Conservation (phyloP, 495 filamentous ascomycete species). For the Parathielavia appendiculata region DNA sequence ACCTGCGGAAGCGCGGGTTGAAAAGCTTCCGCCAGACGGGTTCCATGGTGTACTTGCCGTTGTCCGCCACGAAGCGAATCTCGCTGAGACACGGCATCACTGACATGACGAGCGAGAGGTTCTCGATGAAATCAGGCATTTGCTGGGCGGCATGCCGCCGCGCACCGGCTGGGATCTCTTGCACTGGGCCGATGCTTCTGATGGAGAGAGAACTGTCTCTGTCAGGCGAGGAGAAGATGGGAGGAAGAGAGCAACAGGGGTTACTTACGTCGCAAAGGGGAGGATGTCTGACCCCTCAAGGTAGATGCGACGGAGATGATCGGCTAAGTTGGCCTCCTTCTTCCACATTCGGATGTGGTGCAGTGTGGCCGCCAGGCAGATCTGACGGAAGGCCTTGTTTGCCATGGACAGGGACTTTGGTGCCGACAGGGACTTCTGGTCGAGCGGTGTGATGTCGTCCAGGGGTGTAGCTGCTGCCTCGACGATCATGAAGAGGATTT, state of each 20-base stretch:
- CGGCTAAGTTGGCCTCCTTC: background rate
- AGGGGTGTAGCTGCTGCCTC: constrained; percentile 25
- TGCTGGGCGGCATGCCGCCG: too few relatives aligned
- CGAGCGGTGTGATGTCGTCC: constrained; percentile 5
- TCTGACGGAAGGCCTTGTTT: background rate
- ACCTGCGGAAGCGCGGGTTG: background rate
- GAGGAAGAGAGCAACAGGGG: background rate
- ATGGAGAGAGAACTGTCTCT: background rate
- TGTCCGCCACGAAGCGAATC: background rate
- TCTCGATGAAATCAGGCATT: background rate
- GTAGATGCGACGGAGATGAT: background rate
- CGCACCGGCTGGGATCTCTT: background rate
- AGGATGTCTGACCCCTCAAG: background rate
- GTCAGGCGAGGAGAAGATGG: background rate
- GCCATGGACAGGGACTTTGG: background rate
- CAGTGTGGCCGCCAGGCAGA: background rate
- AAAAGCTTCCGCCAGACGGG: background rate
- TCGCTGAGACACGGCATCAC: background rate
- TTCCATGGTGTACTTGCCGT: constrained; percentile 2
- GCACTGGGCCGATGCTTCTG: background rate
- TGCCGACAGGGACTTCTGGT: background rate
- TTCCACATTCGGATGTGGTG: background rate
- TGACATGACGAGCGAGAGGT: background rate
- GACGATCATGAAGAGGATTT: constrained; percentile 9
- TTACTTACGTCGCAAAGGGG: background rate